These are phyloP conservation scores for Sporisorium exsertum DNA, from an alignment of 1,284 basidiomycete genomes.

Conservation along the genomic window DNA sequence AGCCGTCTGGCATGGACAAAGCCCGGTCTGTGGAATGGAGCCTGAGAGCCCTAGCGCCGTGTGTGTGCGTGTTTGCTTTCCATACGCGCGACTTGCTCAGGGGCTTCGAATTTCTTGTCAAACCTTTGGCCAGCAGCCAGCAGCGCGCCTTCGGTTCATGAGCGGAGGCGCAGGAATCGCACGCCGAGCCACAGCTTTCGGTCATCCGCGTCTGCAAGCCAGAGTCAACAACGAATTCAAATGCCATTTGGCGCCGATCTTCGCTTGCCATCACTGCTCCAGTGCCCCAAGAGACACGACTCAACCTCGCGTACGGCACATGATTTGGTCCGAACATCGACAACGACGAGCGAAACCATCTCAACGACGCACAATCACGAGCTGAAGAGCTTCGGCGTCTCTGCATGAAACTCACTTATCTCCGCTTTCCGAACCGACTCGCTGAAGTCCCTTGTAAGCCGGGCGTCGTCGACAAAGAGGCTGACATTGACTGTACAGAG, in stretches of 20 bases:
- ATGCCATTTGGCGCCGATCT: not conserved
- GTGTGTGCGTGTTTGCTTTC: too few relatives aligned
- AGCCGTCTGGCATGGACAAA: too few relatives aligned
- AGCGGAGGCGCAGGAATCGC: not conserved
- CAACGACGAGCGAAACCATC: not conserved
- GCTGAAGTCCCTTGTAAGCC: too few relatives aligned
- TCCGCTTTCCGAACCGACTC: not conserved
- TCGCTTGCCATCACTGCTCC: slow-evolving; percentile 5
- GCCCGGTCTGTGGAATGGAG: too few relatives aligned
- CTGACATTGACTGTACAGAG: too few relatives aligned
- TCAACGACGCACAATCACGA: not conserved
- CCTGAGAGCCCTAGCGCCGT: too few relatives aligned
- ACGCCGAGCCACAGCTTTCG: not conserved
- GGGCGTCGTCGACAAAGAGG: too few relatives aligned
- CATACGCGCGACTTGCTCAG: slow-evolving; percentile 2
- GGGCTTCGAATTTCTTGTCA: not conserved
- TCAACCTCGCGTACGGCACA: slow-evolving; percentile 6
- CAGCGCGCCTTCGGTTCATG: not conserved
- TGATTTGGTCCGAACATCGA: slow-evolving; percentile 3
- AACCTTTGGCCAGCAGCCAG: not conserved
- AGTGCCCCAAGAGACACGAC: not conserved
- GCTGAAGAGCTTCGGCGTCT: not conserved
- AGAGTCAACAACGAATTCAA: not conserved
- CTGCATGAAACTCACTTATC: not conserved
- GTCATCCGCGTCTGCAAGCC: not conserved